These are phyloP conservation scores for Bacterosira constricta DNA, from an alignment of 108 stramenopile genomes.

Conservation along the genomic window DNA sequence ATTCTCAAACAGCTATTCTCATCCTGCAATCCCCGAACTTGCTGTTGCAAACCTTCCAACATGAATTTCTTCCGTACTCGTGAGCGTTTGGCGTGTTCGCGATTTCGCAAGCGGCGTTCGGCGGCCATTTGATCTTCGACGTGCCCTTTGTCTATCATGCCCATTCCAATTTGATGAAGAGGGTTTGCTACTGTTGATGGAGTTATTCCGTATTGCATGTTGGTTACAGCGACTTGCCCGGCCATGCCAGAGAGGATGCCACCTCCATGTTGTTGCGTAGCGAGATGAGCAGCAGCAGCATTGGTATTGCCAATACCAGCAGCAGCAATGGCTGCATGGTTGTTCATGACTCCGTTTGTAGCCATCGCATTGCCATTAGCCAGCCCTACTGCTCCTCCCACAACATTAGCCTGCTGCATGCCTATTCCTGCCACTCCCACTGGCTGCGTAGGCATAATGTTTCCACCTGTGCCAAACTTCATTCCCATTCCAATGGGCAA, in stretches of 20 bases:
- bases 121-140: conserved; percentile 60
- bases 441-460: not conserved
- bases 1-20: conserved; percentile 86
- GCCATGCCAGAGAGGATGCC: too few species aligned
- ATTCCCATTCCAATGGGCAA: conserved; percentile 29
- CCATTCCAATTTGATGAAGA: not conserved
- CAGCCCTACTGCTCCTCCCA: not conserved
- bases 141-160: conserved; percentile 16
- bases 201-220: conserved; percentile 13
- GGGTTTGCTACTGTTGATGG: not conserved
- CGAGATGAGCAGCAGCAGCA: too few species aligned
- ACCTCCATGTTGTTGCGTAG: too few species aligned
- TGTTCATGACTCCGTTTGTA: not conserved
- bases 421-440: too few species aligned
- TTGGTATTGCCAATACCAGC: too few species aligned
- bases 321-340: not conserved
- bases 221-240: conserved; percentile 1
- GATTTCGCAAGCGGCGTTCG: conserved; percentile 89
- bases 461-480: conserved; percentile 18
- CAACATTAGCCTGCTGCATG: too few species aligned
- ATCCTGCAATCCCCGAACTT: conserved; percentile 87
- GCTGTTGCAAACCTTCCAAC: conserved; percentile 95
- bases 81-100: conserved; percentile 97
- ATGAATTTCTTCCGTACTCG: conserved; percentile 98
- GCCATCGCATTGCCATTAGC: not conserved